These are phyloP conservation scores for Cystobasidiaceae sp. DNA, from an alignment of 1,284 basidiomycete species.

Conservation along the genomic window DNA sequence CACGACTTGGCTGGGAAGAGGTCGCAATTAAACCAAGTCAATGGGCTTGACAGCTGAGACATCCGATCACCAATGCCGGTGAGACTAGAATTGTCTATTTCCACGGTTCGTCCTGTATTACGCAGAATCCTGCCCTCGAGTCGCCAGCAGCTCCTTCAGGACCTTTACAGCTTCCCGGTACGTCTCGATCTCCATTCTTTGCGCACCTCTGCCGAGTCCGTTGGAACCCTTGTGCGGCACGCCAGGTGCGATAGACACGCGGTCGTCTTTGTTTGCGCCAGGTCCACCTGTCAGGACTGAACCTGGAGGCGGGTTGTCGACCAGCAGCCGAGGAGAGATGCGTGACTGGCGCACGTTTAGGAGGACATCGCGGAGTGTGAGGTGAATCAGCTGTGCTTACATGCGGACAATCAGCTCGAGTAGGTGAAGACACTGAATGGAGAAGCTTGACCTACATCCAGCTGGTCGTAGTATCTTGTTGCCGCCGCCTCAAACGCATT, in stretches of 20 bases:
- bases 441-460: conserved; percentile 62
- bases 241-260: background rate
- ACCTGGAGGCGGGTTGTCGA: conserved; percentile 63
- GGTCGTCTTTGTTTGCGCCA: background rate
- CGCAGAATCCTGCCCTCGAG: too few relatives aligned
- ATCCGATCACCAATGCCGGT: too few relatives aligned
- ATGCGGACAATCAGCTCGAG: background rate
- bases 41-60: too few relatives aligned
- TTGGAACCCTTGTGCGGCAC: background rate
- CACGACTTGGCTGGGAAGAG: too few relatives aligned
- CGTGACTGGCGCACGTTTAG: conserved; percentile 73
- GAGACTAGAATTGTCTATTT: too few relatives aligned
- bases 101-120: background rate
- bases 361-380: conserved; percentile 64
- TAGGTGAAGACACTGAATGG: too few relatives aligned
- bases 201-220: conserved; percentile 59
- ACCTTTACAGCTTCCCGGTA: background rate
- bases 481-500: conserved; percentile 52
- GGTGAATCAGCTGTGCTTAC: conserved; percentile 59
- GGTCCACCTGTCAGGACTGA: conserved; percentile 59
- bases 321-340: conserved; percentile 66
- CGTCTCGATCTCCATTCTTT: conserved; percentile 49
- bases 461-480: conserved; percentile 70
- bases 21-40: too few relatives aligned
- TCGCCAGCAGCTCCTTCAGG: background rate